A percentile compares a stretch with the other conserved stretches of the same genome.
Conservation (phyloP, 164 flowering plant genomes). For the Aristolochia contorta region DNA sequence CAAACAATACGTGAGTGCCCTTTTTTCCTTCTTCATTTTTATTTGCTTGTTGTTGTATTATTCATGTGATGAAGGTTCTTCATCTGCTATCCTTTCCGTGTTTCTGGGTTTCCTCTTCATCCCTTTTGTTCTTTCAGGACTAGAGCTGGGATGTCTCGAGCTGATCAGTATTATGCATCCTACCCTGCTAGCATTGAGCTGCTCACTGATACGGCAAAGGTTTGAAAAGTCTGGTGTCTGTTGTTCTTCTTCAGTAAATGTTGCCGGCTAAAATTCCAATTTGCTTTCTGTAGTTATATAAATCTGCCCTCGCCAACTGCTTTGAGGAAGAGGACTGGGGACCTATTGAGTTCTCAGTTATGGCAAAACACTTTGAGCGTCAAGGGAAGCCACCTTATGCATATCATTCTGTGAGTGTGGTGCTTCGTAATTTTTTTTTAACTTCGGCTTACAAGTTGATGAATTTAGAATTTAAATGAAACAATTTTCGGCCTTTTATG, state of each 20-base stretch:
- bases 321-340: conserved; percentile 96
- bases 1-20: conserved; percentile 65
- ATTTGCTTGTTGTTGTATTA: too few species aligned
- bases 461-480: background rate
- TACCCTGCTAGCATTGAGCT: conserved; percentile 87
- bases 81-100: too few species aligned
- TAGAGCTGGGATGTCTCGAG: conserved; percentile 82
- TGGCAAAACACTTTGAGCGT: conserved; percentile 92
- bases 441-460: too few species aligned
- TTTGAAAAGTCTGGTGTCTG: conserved; percentile 8
- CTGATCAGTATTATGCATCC: conserved; percentile 79
- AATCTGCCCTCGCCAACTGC: conserved; percentile 80
- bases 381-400: conserved; percentile 93
- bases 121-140: conserved; percentile 39
- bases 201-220: conserved; percentile 68
- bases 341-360: conserved; percentile 68
- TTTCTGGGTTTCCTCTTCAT: background rate
- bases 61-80: too few species aligned
- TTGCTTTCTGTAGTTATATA: conserved; percentile 45
- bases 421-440: background rate
- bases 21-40: background rate
- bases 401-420: conserved; percentile 73
- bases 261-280: background rate
- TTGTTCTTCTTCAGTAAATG: background rate
- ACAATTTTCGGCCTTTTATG: background rate